phyloP scores from a whole-genome alignment of 352 stramenopile species.

The Phytophthora lateralis region DNA sequence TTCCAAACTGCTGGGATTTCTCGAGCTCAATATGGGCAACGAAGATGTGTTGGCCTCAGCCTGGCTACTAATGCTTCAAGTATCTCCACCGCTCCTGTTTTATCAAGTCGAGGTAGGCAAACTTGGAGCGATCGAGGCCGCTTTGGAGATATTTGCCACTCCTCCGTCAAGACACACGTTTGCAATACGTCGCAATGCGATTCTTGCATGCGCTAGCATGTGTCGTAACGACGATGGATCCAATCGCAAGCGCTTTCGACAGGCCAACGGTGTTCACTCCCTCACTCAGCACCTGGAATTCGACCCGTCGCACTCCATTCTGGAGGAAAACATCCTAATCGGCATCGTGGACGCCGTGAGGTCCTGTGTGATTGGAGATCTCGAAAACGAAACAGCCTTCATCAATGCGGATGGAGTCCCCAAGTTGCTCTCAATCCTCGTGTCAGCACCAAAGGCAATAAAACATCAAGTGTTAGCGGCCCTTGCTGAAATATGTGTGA shows the following conservation, averaged over 20 bases:
- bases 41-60: conserved; percentile 48
- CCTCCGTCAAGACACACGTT: conserved; percentile 62
- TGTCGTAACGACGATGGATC: conserved; percentile 54
- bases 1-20: conserved; percentile 49
- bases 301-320: conserved; percentile 53
- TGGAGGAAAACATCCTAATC: conserved; percentile 76
- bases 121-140: conserved; percentile 53
- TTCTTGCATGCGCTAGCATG: conserved; percentile 59
- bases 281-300: conserved; percentile 53
- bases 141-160: conserved; percentile 53
- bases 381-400: conserved; percentile 58
- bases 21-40: conserved; percentile 41
- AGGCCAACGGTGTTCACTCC: conserved; percentile 48
- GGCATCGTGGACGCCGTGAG: conserved; percentile 68
- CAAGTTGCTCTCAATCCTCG: conserved; percentile 68
- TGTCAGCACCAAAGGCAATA: conserved; percentile 52
- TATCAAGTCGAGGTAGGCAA: conserved; percentile 58
- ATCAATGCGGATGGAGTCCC: conserved; percentile 64
- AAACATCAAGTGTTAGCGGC: conserved; percentile 66
- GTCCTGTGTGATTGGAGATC: conserved; percentile 63
- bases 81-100: conserved; percentile 32
- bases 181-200: conserved; percentile 64
- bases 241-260: conserved; percentile 59
- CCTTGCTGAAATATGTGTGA: conserved; percentile 71
- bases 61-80: conserved; percentile 64